These are phyloP conservation scores for Saposhnikovia divaricata DNA, from an alignment of 129 eudicot genomes.

Conservation along the genomic window DNA sequence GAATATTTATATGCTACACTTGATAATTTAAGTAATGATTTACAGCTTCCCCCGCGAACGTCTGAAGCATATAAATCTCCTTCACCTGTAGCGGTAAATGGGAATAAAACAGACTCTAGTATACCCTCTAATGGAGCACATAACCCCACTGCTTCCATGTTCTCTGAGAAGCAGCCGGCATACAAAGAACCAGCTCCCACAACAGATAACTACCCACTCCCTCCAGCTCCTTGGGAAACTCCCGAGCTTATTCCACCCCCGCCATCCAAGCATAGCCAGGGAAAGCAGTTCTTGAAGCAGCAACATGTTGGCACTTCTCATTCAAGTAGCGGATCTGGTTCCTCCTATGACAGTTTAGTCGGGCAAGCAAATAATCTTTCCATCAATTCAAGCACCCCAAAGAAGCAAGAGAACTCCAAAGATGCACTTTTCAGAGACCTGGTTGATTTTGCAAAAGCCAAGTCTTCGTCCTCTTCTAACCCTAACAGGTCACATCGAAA, in stretches of 20 bases:
- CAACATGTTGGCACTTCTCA: constrained; percentile 24
- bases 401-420: constrained; percentile 34
- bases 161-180: constrained; percentile 15
- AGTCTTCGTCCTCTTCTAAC: constrained; percentile 22
- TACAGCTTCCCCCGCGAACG: constrained; percentile 31
- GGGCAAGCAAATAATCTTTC: constrained; percentile 57
- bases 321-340: constrained; percentile 42
- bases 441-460: constrained; percentile 50
- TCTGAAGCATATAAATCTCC: constrained; percentile 23
- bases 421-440: constrained; percentile 54
- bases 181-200: constrained; percentile 29
- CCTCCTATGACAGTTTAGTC: constrained; percentile 50
- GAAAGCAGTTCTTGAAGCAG: constrained; percentile 75
- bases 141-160: constrained; percentile 68
- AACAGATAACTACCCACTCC: constrained; percentile 22
- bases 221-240: constrained; percentile 52
- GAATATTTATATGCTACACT: constrained; percentile 26
- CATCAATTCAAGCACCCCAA: constrained; percentile 32
- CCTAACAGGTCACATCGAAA: constrained; percentile 23
- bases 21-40: constrained; percentile 69
- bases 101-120: constrained; percentile 14
- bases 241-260: constrained; percentile 59
- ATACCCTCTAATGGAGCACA: constrained; percentile 21
- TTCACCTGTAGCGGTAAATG: constrained; percentile 11
- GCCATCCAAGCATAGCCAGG: constrained; percentile 64